Percentiles rank a stretch among this genome's conserved stretches.
Conservation (phyloP, 495 filamentous ascomycete species). For the Daldinia caldariorum region DNA sequence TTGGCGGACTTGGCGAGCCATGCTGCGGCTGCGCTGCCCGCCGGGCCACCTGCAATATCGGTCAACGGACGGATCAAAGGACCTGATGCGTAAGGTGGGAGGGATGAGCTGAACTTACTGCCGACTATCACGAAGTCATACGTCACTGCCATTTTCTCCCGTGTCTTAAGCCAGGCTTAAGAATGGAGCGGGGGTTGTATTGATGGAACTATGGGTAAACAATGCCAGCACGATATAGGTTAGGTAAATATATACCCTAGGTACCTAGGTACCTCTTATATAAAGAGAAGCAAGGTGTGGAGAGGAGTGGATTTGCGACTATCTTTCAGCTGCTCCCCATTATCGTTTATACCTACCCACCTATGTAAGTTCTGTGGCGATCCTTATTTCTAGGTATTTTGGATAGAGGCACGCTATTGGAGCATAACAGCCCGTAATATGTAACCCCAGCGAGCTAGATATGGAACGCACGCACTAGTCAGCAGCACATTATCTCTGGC, state of each 20-base stretch:
- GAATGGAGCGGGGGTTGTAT: not conserved
- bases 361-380: not conserved
- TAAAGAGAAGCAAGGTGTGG: not conserved
- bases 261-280: not conserved
- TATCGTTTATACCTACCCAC: not conserved
- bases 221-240: not conserved
- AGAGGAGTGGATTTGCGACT: not conserved
- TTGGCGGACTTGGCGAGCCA: slow-evolving; percentile 56
- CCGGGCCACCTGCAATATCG: slow-evolving; percentile 60
- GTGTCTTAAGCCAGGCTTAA: not conserved
- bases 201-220: not conserved
- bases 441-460: too few species aligned
- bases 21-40: slow-evolving; percentile 62
- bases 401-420: not conserved
- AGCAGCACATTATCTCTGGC: not conserved
- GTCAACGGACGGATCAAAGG: slow-evolving; percentile 9
- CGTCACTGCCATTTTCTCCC: slow-evolving; percentile 22
- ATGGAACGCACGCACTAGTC: too few species aligned
- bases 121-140: slow-evolving; percentile 68
- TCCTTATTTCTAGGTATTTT: not conserved
- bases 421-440: not conserved
- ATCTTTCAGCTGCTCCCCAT: not conserved
- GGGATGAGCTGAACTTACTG: slow-evolving; percentile 50
- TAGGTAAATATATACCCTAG: too few species aligned
- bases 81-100: not conserved